Base-by-base conservation (phyloP, 352 stramenopile species). In the Phytophthora niederhauseri region DNA sequence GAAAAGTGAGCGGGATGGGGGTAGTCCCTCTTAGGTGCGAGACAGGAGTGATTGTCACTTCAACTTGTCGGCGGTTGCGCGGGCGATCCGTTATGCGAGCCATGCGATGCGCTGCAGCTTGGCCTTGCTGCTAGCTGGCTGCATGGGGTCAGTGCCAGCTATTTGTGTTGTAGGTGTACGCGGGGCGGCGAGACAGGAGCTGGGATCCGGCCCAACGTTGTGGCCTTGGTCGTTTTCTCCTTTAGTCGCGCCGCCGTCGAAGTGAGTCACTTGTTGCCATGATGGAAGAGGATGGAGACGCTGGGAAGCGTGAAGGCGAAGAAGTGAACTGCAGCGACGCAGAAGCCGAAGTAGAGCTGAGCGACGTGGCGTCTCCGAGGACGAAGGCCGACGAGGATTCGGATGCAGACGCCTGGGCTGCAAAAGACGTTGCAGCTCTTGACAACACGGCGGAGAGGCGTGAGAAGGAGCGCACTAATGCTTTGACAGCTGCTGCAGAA, bases 1-100 rank as follows among this genome's bases (percentile, higher is more conserved):
- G 41, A 19, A 12, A 48, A 48, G 26, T 52, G 48, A 52, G 59
- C 17, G 14, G 20, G 58, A 30, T 41, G 48, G 34, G 36, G 17
- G 15, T 48, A 11, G 4, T 4, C 15, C 6, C 41, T 15, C 4
- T 31, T 66, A 70, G 65, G 48, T 65, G 48, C 60, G 61, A 70
- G 2, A n/a, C n/a, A n/a, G 15, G 53, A 69, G 52, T 72, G 65
- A 57, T 62, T 50, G 51, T 73, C 66, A 73, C 66, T 73, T 70
- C 67, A 74, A 70, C 61, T 61, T 71, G 56, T 43, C 19, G 53
- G 20, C 59, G 19, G 66, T 70, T 70, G 48, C 57, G 31, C 45
- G 30, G 36, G 34, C 11, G 12, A 43, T 38, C 49, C 52, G 60
- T 75, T 75, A 66, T 62, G 30, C 4, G 41, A 26, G 24, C 15